Conservation (phyloP, 202 grass and related monocot genomes). For the Cymbopogon flexuosus region DNA sequence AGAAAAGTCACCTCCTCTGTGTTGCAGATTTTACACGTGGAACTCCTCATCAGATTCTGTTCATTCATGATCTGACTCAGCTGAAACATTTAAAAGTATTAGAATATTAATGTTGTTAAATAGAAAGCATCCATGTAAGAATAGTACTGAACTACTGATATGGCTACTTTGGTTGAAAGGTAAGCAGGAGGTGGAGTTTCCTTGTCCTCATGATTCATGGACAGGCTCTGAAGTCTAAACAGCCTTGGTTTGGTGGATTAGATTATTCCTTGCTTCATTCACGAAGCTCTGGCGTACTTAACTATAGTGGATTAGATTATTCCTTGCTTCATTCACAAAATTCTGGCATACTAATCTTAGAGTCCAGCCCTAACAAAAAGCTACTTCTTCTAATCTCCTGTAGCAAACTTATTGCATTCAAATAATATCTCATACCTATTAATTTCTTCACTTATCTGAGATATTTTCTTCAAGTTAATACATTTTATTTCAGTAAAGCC, state of each 20-base stretch:
- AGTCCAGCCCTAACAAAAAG: neutral
- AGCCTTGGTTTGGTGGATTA: neutral
- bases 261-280: neutral
- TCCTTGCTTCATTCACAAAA: neutral
- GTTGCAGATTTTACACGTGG: conserved; percentile 89
- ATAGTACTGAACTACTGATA: neutral
- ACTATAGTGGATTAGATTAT: neutral
- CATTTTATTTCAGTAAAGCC: conserved; percentile 20
- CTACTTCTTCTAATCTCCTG: neutral
- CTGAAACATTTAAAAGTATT: conserved; percentile 56
- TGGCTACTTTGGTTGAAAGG: neutral
- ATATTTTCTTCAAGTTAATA: conserved; percentile 16
- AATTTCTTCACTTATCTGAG: neutral
- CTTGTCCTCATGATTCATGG: neutral
- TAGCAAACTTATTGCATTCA: neutral
- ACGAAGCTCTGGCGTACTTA: neutral
- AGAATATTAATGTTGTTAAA: conserved; percentile 18
- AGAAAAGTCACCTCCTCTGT: conserved; percentile 76
- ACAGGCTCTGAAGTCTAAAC: neutral
- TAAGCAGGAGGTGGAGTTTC: neutral
- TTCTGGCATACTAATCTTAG: neutral
- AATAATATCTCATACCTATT: neutral
- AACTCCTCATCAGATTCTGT: conserved; percentile 95
- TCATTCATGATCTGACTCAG: conserved; percentile 81
- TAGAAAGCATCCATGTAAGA: conserved; percentile 20